A percentile compares a stretch with the other conserved stretches of the same genome.
Conservation (phyloP, 2,329 filamentous ascomycete genomes). For the Zasmidium citrigriseum region DNA sequence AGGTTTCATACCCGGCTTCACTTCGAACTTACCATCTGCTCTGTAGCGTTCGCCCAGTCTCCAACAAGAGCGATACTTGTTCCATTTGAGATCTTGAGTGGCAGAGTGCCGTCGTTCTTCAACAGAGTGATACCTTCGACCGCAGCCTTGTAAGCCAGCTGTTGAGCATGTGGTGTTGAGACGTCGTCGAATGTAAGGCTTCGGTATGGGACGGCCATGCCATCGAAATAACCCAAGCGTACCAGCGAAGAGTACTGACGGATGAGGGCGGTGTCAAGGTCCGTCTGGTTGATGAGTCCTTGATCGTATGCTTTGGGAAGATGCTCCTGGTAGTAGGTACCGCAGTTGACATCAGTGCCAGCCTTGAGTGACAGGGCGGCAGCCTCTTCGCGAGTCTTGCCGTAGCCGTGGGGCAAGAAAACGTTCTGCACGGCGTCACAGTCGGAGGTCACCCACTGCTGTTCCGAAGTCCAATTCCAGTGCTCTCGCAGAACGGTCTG, state of each 20-base stretch:
- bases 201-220: constrained; percentile 50
- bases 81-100: constrained; percentile 40
- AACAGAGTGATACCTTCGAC: constrained; percentile 51
- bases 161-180: constrained; percentile 54
- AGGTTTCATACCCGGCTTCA: background rate
- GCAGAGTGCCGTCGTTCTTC: constrained; percentile 55
- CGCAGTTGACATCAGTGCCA: constrained; percentile 57
- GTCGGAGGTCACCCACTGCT: constrained; percentile 66
- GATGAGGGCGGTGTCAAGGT: constrained; percentile 52
- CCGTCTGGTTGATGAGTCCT: constrained; percentile 46
- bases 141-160: constrained; percentile 57
- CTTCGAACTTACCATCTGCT: constrained; percentile 48
- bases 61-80: constrained; percentile 58
- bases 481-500: constrained; percentile 64
- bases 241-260: constrained; percentile 59
- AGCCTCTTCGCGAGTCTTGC: constrained; percentile 46
- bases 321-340: constrained; percentile 48
- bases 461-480: constrained; percentile 63
- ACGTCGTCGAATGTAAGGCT: constrained; percentile 59
- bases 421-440: constrained; percentile 62
- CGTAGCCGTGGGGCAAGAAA: constrained; percentile 51
- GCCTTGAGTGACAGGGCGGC: constrained; percentile 52
- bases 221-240: constrained; percentile 60
- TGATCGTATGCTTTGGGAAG: constrained; percentile 46
- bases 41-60: constrained; percentile 59